These are phyloP conservation scores for Rhizomucor pusillus DNA, from an alignment of 371 early-diverging fungal species.

Conservation along the genomic window DNA sequence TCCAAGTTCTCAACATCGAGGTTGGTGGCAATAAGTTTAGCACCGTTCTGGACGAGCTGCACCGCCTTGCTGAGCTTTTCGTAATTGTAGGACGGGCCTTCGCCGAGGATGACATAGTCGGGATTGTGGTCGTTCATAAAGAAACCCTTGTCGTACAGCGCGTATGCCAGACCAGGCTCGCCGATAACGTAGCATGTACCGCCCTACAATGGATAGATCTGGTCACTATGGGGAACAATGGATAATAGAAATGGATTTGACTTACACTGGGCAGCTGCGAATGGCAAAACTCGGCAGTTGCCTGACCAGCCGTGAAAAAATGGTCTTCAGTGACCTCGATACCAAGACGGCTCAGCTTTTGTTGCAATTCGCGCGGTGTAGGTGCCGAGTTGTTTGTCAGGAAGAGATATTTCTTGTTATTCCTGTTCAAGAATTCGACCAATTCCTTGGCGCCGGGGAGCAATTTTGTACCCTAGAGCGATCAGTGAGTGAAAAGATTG, in stretches of 20 bases:
- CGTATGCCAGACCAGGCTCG: conserved; percentile 64
- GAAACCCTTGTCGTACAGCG: conserved; percentile 67
- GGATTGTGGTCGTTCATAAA: conserved; percentile 65
- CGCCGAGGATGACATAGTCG: conserved; percentile 66
- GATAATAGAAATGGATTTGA: too few relatives aligned
- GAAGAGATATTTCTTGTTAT: conserved; percentile 65
- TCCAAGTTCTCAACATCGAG: conserved; percentile 63
- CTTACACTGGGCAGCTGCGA: conserved; percentile 61
- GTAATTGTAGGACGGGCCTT: conserved; percentile 60
- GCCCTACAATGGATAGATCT: too few relatives aligned
- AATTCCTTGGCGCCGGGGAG: conserved; percentile 64
- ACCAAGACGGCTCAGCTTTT: conserved; percentile 59
- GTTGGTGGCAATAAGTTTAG: conserved; percentile 67
- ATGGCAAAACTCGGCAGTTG: conserved; percentile 64
- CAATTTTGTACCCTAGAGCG: conserved; percentile 54
- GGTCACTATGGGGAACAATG: too few relatives aligned
- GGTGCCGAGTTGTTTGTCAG: conserved; percentile 72
- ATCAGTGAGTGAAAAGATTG: too few relatives aligned
- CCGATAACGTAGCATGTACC: conserved; percentile 63
- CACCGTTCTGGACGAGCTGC: conserved; percentile 54
- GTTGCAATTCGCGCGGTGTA: conserved; percentile 64
- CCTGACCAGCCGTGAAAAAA: conserved; percentile 66
- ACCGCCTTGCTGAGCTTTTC: conserved; percentile 63
- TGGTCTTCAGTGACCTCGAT: conserved; percentile 59
- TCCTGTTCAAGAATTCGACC: conserved; percentile 54